Evolutionary conservation across 169 alveolate species (phyloP).

Genomic region (Cryptosporidium baileyi): DNA sequence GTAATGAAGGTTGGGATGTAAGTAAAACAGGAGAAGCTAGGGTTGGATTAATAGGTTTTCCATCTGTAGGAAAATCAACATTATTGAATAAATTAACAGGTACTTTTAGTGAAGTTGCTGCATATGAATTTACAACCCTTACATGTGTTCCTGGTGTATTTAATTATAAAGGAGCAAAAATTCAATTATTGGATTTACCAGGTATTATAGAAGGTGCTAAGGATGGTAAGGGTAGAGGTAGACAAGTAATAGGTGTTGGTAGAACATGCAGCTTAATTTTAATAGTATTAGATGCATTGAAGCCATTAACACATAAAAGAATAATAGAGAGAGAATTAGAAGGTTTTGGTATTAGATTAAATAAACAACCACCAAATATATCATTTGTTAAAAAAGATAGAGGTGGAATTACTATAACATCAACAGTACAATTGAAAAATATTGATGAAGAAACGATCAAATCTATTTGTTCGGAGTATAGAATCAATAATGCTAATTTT

Average conservation of each 20-base stretch:
- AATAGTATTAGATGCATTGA: conserved; percentile 93
- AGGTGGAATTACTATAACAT: conserved; percentile 83
- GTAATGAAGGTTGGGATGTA: conserved; percentile 92
- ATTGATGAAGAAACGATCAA: conserved; percentile 83
- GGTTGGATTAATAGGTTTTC: conserved; percentile 98
- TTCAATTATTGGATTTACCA: conserved; percentile 95
- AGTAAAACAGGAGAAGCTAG: conserved; percentile 98
- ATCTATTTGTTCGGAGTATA: conserved; percentile 89
- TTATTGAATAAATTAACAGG: conserved; percentile 95
- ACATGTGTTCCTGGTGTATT: conserved; percentile 98
- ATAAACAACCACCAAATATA: conserved; percentile 92
- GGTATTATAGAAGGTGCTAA: conserved; percentile 97
- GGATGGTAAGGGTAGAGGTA: conserved; percentile 98
- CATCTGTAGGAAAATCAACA: conserved; percentile 98
- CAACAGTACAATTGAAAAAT: conserved; percentile 75
- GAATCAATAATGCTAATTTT: conserved; percentile 92
- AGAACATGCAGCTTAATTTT: conserved; percentile 92
- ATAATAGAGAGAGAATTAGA: conserved; percentile 94
- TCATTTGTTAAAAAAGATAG: conserved; percentile 81
- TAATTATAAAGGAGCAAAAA: conserved; percentile 92
- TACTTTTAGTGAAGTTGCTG: conserved; percentile 96
- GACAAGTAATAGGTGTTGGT: conserved; percentile 98
- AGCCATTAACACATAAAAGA: conserved; percentile 91
- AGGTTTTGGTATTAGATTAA: conserved; percentile 96
- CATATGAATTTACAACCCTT: conserved; percentile 98